Evolutionary conservation across 2,329 filamentous ascomycete species (phyloP), one percentile per base, ranked within the genome.

Genomic region (Fusarium anguioides): DNA sequence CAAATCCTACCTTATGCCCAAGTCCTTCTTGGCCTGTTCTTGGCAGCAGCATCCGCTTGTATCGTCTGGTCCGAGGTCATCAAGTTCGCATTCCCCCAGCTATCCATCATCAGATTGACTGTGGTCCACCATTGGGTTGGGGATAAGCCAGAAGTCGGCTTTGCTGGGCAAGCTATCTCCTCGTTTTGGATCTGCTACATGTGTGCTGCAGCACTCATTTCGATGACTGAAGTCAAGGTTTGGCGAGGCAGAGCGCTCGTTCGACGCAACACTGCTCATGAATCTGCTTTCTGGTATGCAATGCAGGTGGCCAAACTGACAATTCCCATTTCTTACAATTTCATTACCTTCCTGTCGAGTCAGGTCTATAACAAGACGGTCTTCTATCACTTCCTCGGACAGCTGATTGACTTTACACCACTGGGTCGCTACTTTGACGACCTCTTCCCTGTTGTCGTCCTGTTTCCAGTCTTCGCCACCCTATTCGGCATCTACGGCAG

Each of bases 211-310:
- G 93, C 96, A 7, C 86, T 98, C 48, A 91, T 89, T 57, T 94
- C 94, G 9, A 90, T 99, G 74, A 93, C 91, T 15, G 93, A 97
- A 75, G 93, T 97, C 72, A 96, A 96, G 74, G 94, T 97, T n/a
- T 99, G 96, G 96, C 92, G 96, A 56, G 96, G 96, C 46, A 89
- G 96, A 31, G 95, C 96, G 0, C 84, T 99, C 8, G 95, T 98
- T 44, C 89, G 88, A 60, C 89, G 96, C 57, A 96, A 97, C 75
- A 99, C 96, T 0, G 95, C 96, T 59, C 89, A 93, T 62, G 96
- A 98, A 76, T 93, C 91, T 47, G 96, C 96, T 1, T 96, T 95
- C 70, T 99, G 96, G 94, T 99, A 98, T 75, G 91, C 93, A 2
- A 89, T 93, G 59, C 93, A 97, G 76, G 92, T 97, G 12, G 95